Evolutionary conservation across 2,329 filamentous ascomycete genomes (phyloP).

Genomic region (Nothophaeocryptopus gaeumannii): DNA sequence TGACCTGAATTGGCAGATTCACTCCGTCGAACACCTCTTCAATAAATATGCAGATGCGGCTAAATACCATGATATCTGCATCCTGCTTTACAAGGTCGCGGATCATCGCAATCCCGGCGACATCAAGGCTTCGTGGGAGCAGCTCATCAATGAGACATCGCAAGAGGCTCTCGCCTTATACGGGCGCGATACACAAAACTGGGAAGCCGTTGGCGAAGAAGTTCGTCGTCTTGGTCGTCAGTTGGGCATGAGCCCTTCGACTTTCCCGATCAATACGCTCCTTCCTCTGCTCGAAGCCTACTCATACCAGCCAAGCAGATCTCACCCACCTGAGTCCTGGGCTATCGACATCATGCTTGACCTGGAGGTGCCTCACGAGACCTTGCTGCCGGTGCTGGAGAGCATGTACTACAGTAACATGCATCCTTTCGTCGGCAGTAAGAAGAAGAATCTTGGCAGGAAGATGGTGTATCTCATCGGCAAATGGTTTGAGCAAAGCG

Average conservation of each 20-base stretch:
- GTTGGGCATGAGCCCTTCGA: slow-evolving; percentile 37
- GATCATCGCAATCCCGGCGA: slow-evolving; percentile 86
- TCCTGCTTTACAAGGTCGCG: slow-evolving; percentile 87
- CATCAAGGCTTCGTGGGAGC: slow-evolving; percentile 80
- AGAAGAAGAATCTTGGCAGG: slow-evolving; percentile 56
- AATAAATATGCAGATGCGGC: slow-evolving; percentile 88
- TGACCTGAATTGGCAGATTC: slow-evolving; percentile 65
- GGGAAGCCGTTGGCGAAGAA: slow-evolving; percentile 65
- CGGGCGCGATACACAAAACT: slow-evolving; percentile 54
- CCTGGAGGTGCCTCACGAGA: slow-evolving; percentile 60
- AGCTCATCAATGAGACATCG: slow-evolving; percentile 67
- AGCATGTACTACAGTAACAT: slow-evolving; percentile 66
- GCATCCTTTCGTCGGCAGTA: slow-evolving; percentile 57
- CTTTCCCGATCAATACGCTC: slow-evolving; percentile 42
- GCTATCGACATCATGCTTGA: slow-evolving; percentile 65
- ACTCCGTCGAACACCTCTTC: slow-evolving; percentile 81
- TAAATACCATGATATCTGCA: slow-evolving; percentile 87
- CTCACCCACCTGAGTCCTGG: slow-evolving; percentile 56
- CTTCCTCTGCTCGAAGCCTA: slow-evolving; percentile 57
- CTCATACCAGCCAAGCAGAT: slow-evolving; percentile 49
- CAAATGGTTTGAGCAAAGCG: slow-evolving; percentile 59
- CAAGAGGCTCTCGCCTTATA: slow-evolving; percentile 46
- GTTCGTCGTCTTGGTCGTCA: slow-evolving; percentile 57
- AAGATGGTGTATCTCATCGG: slow-evolving; percentile 62
- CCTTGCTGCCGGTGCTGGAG: slow-evolving; percentile 61